Percentiles rank a stretch among this genome's conserved stretches.
These are phyloP conservation scores for Spongiforma sp. DNA, from an alignment of 1,284 basidiomycete genomes.

Conservation along the genomic window DNA sequence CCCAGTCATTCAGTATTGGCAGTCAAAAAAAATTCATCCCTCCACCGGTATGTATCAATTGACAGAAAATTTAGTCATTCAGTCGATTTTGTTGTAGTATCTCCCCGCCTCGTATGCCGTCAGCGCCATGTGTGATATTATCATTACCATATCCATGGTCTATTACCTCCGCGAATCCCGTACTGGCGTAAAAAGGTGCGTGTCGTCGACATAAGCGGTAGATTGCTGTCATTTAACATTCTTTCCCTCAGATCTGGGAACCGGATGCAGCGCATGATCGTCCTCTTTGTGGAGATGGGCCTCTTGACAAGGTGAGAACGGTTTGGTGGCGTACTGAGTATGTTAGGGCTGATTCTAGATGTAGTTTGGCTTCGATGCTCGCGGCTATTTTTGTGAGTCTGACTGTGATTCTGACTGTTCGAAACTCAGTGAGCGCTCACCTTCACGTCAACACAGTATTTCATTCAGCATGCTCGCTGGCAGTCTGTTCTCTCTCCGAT, in stretches of 20 bases:
- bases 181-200: neutral
- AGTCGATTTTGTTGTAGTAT: neutral
- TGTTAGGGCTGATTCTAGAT: neutral
- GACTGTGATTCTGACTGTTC: neutral
- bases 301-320: conserved; percentile 3
- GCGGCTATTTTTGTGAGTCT: neutral
- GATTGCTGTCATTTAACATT: neutral
- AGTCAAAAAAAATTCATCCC: neutral
- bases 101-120: conserved; percentile 1
- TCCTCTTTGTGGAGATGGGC: conserved; percentile 3
- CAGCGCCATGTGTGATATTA: conserved; percentile 5
- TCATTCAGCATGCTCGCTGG: neutral
- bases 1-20: no score
- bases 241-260: conserved; percentile 1
- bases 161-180: conserved; percentile 11
- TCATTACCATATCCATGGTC: conserved; percentile 11
- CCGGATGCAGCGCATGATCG: conserved; percentile 7
- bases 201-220: no score
- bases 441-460: neutral
- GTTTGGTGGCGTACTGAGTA: neutral
- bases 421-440: neutral
- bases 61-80: no score
- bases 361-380: neutral
- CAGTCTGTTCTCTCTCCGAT: neutral
- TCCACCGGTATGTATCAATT: conserved; percentile 5